Evolutionary conservation across 306 rosid species (phyloP).

Genomic region (Trifolium fragiferum): DNA sequence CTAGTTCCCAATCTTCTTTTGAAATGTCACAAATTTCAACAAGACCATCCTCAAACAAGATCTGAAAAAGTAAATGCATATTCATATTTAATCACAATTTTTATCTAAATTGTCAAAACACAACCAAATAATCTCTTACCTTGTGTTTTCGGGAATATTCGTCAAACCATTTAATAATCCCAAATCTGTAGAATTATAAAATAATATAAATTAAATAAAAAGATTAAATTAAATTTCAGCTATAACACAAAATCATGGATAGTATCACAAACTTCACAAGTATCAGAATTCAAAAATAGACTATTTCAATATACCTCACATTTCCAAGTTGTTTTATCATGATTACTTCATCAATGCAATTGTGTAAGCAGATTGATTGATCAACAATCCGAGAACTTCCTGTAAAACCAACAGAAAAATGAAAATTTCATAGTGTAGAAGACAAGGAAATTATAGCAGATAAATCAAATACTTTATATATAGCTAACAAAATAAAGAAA

Average conservation of each 20-base stretch:
- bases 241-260: constrained; percentile 11
- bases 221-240: constrained; percentile 5
- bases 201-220: not conserved
- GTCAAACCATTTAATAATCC: constrained; percentile 72
- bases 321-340: constrained; percentile 57
- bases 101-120: constrained; percentile 34
- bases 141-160: constrained; percentile 64
- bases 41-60: constrained; percentile 80
- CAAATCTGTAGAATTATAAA: constrained; percentile 63
- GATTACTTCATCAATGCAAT: constrained; percentile 83
- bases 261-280: not conserved
- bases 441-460: constrained; percentile 20
- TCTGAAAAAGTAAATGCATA: constrained; percentile 53
- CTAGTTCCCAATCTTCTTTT: constrained; percentile 84
- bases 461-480: constrained; percentile 15
- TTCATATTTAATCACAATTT: constrained; percentile 20
- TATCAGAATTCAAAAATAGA: constrained; percentile 13
- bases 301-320: constrained; percentile 57
- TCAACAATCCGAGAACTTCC: constrained; percentile 59
- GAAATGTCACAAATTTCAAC: constrained; percentile 73
- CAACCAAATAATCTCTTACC: constrained; percentile 51
- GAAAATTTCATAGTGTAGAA: not conserved
- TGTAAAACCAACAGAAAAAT: constrained; percentile 41
- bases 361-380: constrained; percentile 47
- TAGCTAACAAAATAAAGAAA: constrained; percentile 31